These are phyloP conservation scores for Candida palmyrensis DNA, from an alignment of 805 yeast genomes.

Conservation along the genomic window DNA sequence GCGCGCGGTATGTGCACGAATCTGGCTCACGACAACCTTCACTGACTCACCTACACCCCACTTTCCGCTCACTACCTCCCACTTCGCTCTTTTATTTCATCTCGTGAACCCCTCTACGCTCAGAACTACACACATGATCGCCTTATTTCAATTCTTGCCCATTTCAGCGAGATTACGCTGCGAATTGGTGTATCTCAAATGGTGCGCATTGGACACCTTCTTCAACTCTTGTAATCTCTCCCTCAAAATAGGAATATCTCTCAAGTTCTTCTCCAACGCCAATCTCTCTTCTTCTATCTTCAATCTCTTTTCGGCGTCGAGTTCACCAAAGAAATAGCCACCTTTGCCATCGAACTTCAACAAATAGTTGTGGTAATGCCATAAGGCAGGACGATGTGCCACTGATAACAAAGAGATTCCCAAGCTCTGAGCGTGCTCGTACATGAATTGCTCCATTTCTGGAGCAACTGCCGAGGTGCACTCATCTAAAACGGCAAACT, in stretches of 20 bases:
- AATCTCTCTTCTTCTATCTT: conserved; percentile 74
- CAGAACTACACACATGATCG: too few relatives aligned
- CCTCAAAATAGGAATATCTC: conserved; percentile 63
- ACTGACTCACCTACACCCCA: too few relatives aligned
- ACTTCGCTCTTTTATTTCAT: too few relatives aligned
- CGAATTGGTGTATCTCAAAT: conserved; percentile 19
- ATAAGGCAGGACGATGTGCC: conserved; percentile 85
- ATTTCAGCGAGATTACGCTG: conserved; percentile 1
- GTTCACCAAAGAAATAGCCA: conserved; percentile 51
- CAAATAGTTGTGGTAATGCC: conserved; percentile 85
- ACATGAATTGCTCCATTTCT: conserved; percentile 86
- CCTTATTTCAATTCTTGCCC: too few relatives aligned
- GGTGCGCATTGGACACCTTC: conserved; percentile 44
- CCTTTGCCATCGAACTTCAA: conserved; percentile 86
- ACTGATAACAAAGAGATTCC: conserved; percentile 84
- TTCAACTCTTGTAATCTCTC: conserved; percentile 63
- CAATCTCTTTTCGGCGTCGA: conserved; percentile 71
- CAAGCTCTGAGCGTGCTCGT: conserved; percentile 69
- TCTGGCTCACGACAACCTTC: too few relatives aligned
- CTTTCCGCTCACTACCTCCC: too few relatives aligned
- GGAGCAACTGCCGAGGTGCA: conserved; percentile 94
- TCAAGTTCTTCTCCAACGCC: conserved; percentile 60
- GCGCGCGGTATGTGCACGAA: too few relatives aligned
- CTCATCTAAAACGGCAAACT: conserved; percentile 92
- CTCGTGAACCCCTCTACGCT: too few relatives aligned